Evolutionary conservation across 495 filamentous ascomycete species (phyloP).

Genomic region (Xylaria flabelliformis): DNA sequence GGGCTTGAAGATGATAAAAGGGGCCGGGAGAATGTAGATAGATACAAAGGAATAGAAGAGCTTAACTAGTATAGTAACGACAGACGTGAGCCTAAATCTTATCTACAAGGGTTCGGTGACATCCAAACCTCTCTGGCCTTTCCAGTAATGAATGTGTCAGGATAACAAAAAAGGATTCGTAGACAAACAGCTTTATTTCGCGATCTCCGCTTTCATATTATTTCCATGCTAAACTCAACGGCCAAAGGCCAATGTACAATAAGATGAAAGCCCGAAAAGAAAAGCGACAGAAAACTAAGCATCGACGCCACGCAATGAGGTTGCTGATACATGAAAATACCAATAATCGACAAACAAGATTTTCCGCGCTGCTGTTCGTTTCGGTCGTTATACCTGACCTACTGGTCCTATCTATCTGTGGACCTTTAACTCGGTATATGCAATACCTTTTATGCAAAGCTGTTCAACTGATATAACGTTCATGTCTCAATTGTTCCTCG

Average conservation of each 20-base stretch:
- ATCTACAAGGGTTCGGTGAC: too few relatives aligned
- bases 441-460: neutral
- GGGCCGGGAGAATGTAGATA: too few relatives aligned
- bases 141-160: too few relatives aligned
- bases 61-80: too few relatives aligned
- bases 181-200: too few relatives aligned
- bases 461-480: neutral
- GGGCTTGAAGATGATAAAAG: too few relatives aligned
- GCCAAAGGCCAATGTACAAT: neutral
- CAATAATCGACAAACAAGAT: neutral
- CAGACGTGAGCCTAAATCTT: too few relatives aligned
- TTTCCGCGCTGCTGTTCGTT: neutral
- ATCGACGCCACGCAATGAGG: conserved; percentile 4
- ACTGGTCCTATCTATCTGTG: neutral
- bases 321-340: conserved; percentile 9
- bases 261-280: neutral
- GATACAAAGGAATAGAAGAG: too few relatives aligned
- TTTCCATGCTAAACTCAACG: neutral
- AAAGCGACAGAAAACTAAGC: neutral
- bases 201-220: neutral
- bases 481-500: neutral
- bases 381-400: conserved; percentile 3
- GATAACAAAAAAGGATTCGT: too few relatives aligned
- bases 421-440: neutral
- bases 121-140: too few relatives aligned